Base-by-base conservation (phyloP, 257 asterid species). In the Solanum pimpinellifolium region DNA sequence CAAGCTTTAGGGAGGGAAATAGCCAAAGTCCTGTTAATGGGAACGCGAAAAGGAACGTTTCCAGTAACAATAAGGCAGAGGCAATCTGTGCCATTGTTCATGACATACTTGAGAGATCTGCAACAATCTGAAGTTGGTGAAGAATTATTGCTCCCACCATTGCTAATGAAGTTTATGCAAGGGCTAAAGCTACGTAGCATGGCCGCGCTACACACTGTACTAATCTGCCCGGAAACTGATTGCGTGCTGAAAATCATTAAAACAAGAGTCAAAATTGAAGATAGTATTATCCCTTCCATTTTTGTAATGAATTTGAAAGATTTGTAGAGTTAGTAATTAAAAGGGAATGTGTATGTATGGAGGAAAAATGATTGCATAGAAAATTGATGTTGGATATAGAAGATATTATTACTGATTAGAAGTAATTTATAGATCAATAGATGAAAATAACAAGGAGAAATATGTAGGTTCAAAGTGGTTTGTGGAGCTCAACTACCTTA, bases 1-100 rank as follows among this genome's bases (percentile, higher is more conserved):
- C 99, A 96, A 27, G 96, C 94, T 47, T 91, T 92, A 1, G 99
- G 98, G n/a, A 95, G 94, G 52, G 96, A 89, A 37, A 94, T 33
- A 9, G 98, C 97, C 0, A 92, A 90, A 33, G 93, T 91, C 35
- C 86, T 95, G 70, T 94, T 95, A 68, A 95, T 72, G 3, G 98
- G 99, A 5, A 94, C 72, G 2, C 85, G 92, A 85, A 94, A 92
- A 4, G 96, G 98, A 9, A 92, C 87, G 31, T 90, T 91, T 37
- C 98, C 96, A 0, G 94, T 91, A 37, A 91, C 85, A 37, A 96
- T 91, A 0, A 92, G 92, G 91, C 99, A 94, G 77, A 95, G 70
- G 66, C 98, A 96, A 60, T 94, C 96, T 83, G 92, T 93, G 5
- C 98, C 97, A 31, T 72, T 91, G 90, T 89, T 90, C 93, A 93